Evolutionary conservation across 139 green algal species (phyloP).

Genomic region (Auxenochlorella pyrenoidosa): DNA sequence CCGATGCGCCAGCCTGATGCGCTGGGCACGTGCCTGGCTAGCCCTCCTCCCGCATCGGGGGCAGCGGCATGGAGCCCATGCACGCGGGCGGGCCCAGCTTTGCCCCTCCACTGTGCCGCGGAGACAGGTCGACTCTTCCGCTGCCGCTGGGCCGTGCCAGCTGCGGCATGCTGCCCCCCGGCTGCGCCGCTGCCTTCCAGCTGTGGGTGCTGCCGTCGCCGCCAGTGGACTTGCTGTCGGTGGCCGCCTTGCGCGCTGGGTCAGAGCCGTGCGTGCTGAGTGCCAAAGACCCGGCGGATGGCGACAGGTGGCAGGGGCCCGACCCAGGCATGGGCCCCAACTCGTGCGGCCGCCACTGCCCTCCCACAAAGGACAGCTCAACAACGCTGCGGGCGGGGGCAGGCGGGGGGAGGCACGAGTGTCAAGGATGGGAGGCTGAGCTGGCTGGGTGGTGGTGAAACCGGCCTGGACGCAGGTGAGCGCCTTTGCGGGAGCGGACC

Average conservation of each 20-base stretch:
- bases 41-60: too few relatives aligned
- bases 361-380: conserved; percentile 3
- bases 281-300: too few relatives aligned
- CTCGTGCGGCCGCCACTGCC: background rate
- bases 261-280: too few relatives aligned
- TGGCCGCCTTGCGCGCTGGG: too few relatives aligned
- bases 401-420: background rate
- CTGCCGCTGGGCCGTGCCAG: background rate
- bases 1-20: too few relatives aligned
- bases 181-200: too few relatives aligned
- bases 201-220: background rate
- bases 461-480: conserved; percentile 31
- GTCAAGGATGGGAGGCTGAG: background rate
- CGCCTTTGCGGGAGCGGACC: too few relatives aligned
- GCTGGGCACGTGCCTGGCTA: too few relatives aligned
- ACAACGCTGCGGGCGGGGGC: background rate
- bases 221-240: background rate
- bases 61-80: too few relatives aligned
- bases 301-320: too few relatives aligned
- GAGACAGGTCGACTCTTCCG: background rate
- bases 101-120: background rate
- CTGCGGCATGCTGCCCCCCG: background rate
- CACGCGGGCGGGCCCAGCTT: background rate
- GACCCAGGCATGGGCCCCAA: background rate
- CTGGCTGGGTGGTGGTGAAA: background rate